Base-by-base conservation (phyloP, 2,329 filamentous ascomycete species). In the Dactylonectria macrodidyma region DNA sequence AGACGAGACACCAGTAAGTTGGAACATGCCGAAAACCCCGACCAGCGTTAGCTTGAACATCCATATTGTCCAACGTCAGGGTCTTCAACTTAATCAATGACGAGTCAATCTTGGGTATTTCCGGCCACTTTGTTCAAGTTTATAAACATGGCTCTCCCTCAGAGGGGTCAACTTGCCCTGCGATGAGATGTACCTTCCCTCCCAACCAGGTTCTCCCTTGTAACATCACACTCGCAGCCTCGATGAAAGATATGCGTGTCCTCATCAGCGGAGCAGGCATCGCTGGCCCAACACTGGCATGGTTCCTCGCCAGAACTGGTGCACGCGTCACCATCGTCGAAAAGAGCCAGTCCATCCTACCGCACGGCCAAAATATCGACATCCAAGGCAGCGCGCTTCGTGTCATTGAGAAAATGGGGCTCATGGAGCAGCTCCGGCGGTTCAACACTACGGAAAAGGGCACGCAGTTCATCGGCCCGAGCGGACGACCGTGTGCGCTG, bases 381-480 rank as follows among this genome's bases (percentile, higher is more conserved):
- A 47, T 47, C 5, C 44, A 47, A 7, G 44, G 44, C 44, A 47
- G 44, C 44, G 44, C 44, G 10, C 44, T 47, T n/a, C n/a, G n/a
- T 4, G 44, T 47, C n/a, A 19, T 47, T 19, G 5, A 47, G n/a
- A 47, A 47, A n/a, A 47, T 47, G 44, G 44, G 44, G 4, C 44
- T 47, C n/a, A 47, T 47, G 44, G 44, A 47, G n/a, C n/a, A 47
- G 10, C 6, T 47, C 16, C 44, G n/a, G 16, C 44, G 47, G 26
- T 16, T 50, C 47, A 50, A 50, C 47, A 30, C 47, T 4, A 50
- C 22, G 12, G 47, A 50, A 30, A 50, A 50, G 47, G 47, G 47
- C 11, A 26, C 22, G 2, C 47, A 50, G 47, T 50, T 50, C 47
- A 50, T 50, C 22, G 47, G 26, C 12, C 22, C 47, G 7, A 30